Conservation (phyloP, 192 early-diverging fungal species). For the Rhizophagus clarus region DNA sequence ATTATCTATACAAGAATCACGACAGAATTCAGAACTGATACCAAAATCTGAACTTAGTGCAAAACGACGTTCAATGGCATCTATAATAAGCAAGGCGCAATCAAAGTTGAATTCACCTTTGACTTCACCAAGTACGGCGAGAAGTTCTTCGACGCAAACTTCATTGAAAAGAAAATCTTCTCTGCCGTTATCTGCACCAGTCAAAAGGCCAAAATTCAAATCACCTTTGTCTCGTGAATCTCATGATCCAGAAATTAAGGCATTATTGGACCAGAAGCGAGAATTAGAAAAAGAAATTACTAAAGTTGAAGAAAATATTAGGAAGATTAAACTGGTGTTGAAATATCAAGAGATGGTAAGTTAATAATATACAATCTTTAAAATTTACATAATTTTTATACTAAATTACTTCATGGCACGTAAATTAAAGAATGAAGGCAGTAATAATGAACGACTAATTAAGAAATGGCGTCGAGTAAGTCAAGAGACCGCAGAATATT, state of each 20-base stretch:
- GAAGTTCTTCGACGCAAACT: neutral
- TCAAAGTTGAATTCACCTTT: neutral
- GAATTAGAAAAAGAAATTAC: constrained; percentile 15
- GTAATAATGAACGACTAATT: neutral
- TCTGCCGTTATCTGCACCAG: no score
- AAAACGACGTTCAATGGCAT: constrained; percentile 11
- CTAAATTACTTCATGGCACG: neutral
- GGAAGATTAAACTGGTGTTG: neutral
- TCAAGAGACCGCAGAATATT: constrained; percentile 23
- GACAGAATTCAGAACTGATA: neutral
- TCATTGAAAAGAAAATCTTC: neutral
- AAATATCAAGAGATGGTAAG: constrained; percentile 17
- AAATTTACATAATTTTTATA: neutral
- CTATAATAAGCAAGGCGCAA: constrained; percentile 13
- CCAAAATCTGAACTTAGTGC: constrained; percentile 5
- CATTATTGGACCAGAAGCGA: neutral
- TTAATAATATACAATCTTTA: neutral
- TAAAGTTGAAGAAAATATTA: neutral
- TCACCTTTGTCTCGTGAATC: neutral
- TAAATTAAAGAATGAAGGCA: constrained; percentile 1
- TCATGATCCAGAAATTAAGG: neutral
- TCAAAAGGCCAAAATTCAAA: neutral
- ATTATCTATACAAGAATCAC: no score
- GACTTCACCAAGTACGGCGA: neutral
- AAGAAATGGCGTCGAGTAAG: constrained; percentile 18